Evolutionary conservation across 495 filamentous ascomycete genomes (phyloP), one percentile per base, ranked within the genome.

Genomic region (Talaromyces liani): DNA sequence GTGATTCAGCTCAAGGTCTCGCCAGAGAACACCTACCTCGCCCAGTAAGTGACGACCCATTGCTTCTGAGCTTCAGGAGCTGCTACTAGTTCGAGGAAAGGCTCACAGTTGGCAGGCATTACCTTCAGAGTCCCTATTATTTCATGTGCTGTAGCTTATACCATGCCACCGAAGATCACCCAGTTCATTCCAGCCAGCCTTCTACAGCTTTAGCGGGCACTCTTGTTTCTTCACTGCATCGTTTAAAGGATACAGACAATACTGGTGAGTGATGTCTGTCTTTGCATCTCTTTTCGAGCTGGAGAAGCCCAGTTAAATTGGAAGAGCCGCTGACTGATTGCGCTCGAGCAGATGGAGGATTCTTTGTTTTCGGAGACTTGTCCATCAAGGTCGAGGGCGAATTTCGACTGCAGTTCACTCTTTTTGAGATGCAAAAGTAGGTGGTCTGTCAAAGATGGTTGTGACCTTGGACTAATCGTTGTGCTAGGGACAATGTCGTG

Each of bases 321-420:
- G 41, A 29, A 0, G 22, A 41, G 4, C 24, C 29, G 22, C 41
- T 41, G 31, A 12, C 56, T 65, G 29, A 8, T 57, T 64, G 65
- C 29, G 59, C 69, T 71, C 66, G 73, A 33, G 22, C 69, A 84
- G 93, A 97, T 81, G 93, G 92, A 12, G 92, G 90, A 2, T 98
- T 95, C 78, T 98, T 98, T 65, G 90, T 98, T n/a, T 98, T 96
- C 75, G 90, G 90, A 6, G 94, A 98, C 73, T 77, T 98, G 18
- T 97, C 93, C 0, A 85, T 95, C 27, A 88, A 90, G 72, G 80
- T 89, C 20, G 89, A 91, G 66, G 94, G 94, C 25, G 82, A 82
- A 5, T 95, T 86, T 66, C 80, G 90, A 27, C 79, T 98, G 65
- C 87, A 89, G 47, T 98, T 98, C 71, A 91, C 85, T 62, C 82